These are phyloP conservation scores for Boletus rufocinnamomeus DNA, from an alignment of 768 basidiomycete species.

Conservation along the genomic window DNA sequence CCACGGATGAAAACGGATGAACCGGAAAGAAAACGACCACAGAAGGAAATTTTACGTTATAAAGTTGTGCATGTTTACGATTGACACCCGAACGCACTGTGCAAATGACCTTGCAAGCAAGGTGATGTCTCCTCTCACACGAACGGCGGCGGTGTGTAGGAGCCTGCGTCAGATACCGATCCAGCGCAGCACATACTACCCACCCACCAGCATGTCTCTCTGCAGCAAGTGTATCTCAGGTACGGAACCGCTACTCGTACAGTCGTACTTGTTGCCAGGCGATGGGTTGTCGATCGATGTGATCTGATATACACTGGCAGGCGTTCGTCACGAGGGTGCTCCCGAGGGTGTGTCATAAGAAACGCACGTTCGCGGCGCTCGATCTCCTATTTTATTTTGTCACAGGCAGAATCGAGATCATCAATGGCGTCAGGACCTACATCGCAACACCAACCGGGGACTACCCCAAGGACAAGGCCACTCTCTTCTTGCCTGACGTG, in stretches of 20 bases:
- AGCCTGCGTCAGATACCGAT: too few species aligned
- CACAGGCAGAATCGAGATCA: constrained; percentile 43
- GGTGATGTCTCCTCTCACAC: too few species aligned
- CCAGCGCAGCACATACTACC: neutral
- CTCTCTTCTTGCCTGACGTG: constrained; percentile 56
- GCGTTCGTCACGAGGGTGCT: constrained; percentile 53
- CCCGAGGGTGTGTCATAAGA: constrained; percentile 38
- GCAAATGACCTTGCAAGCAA: too few species aligned
- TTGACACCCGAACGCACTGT: too few species aligned
- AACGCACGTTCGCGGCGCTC: neutral
- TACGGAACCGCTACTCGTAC: constrained; percentile 20
- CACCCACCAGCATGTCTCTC: constrained; percentile 44
- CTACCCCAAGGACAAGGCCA: constrained; percentile 55
- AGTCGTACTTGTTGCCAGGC: neutral
- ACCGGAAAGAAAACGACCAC: too few species aligned
- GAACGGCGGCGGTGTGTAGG: too few species aligned
- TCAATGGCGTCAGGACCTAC: constrained; percentile 53
- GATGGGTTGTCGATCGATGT: neutral
- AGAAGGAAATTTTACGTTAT: too few species aligned
- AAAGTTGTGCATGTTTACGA: too few species aligned
- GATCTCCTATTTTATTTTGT: neutral
- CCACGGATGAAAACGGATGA: too few species aligned
- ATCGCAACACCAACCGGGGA: constrained; percentile 52
- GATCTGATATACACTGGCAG: constrained; percentile 23
- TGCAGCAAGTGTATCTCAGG: constrained; percentile 60